These are phyloP conservation scores for Colletotrichum phormii DNA, from an alignment of 2,329 filamentous ascomycete genomes.

Conservation along the genomic window DNA sequence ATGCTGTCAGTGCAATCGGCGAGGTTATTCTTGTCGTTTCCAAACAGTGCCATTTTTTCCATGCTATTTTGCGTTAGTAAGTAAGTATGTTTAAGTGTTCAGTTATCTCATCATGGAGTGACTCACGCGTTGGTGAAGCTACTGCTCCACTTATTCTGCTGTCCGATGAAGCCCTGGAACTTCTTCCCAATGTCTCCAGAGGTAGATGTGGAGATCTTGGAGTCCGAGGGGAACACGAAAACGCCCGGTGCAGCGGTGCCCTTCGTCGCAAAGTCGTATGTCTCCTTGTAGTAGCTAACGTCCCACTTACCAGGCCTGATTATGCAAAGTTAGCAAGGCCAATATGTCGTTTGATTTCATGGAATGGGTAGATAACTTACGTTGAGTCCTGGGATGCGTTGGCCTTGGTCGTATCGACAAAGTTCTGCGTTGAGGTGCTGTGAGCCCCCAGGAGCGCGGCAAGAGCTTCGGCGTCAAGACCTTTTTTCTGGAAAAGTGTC, in stretches of 20 bases:
- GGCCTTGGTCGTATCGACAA: slow-evolving; percentile 52
- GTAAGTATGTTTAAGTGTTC: slow-evolving; percentile 44
- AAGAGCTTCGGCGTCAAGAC: slow-evolving; percentile 60
- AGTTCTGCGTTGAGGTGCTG: slow-evolving; percentile 60
- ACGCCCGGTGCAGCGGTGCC: slow-evolving; percentile 47
- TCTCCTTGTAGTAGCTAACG: slow-evolving; percentile 60
- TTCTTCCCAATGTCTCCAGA: slow-evolving; percentile 49
- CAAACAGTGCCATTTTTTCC: slow-evolving; percentile 62
- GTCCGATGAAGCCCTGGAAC: slow-evolving; percentile 52
- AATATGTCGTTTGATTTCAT: not conserved
- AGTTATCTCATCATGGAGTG: slow-evolving; percentile 58
- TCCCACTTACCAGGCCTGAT: slow-evolving; percentile 61
- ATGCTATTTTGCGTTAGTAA: slow-evolving; percentile 37
- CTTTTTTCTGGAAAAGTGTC: slow-evolving; percentile 62
- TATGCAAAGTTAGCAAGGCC: not conserved
- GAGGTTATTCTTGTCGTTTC: slow-evolving; percentile 65
- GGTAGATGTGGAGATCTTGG: slow-evolving; percentile 50
- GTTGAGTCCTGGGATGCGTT: slow-evolving; percentile 64
- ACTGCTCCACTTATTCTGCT: slow-evolving; percentile 43
- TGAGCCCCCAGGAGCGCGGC: slow-evolving; percentile 67
- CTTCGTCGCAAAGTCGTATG: slow-evolving; percentile 46
- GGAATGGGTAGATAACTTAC: not conserved
- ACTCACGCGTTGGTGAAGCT: slow-evolving; percentile 21
- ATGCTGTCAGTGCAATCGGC: slow-evolving; percentile 59
- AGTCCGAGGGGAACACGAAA: slow-evolving; percentile 55